A percentile compares a stretch with the other conserved stretches of the same genome.
These are phyloP conservation scores for Saccharomyces hybrid DNA, from an alignment of 1,139 yeast species.

Conservation along the genomic window DNA sequence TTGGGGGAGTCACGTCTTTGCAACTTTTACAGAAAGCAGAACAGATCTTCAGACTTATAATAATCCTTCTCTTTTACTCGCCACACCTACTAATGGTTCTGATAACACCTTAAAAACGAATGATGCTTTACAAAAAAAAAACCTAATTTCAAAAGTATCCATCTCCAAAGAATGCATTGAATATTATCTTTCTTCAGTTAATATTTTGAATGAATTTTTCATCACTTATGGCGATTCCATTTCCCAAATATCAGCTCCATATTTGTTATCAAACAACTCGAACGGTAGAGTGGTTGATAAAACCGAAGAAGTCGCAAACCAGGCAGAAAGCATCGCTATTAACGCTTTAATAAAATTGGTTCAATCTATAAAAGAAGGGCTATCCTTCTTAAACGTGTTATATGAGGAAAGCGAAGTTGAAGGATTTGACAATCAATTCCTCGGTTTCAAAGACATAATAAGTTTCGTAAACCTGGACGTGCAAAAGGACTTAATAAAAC, in stretches of 20 bases:
- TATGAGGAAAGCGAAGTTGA: conserved; percentile 59
- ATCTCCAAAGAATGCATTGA: conserved; percentile 53
- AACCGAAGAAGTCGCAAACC: conserved; percentile 49
- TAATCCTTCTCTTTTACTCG: not conserved
- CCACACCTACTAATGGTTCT: conserved; percentile 29
- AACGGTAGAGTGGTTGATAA: conserved; percentile 18
- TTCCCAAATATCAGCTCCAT: conserved; percentile 49
- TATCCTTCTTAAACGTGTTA: conserved; percentile 76
- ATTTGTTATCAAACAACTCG: conserved; percentile 25
- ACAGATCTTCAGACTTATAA: not conserved
- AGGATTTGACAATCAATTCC: conserved; percentile 36
- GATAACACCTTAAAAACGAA: conserved; percentile 16
- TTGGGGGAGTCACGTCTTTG: conserved; percentile 72
- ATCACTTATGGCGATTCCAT: conserved; percentile 51
- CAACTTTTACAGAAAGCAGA: conserved; percentile 9
- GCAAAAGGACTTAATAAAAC: conserved; percentile 58
- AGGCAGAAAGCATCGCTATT: conserved; percentile 88
- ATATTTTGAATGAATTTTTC: conserved; percentile 50
- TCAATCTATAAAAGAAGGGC: conserved; percentile 77
- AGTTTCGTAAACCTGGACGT: conserved; percentile 57
- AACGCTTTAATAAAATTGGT: conserved; percentile 69
- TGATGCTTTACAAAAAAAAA: conserved; percentile 14
- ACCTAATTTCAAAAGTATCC: conserved; percentile 23
- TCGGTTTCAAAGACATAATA: conserved; percentile 54
- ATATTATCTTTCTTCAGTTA: conserved; percentile 54